These are phyloP conservation scores for Botrytis tulipae DNA, from an alignment of 2,329 filamentous ascomycete genomes.

Conservation along the genomic window DNA sequence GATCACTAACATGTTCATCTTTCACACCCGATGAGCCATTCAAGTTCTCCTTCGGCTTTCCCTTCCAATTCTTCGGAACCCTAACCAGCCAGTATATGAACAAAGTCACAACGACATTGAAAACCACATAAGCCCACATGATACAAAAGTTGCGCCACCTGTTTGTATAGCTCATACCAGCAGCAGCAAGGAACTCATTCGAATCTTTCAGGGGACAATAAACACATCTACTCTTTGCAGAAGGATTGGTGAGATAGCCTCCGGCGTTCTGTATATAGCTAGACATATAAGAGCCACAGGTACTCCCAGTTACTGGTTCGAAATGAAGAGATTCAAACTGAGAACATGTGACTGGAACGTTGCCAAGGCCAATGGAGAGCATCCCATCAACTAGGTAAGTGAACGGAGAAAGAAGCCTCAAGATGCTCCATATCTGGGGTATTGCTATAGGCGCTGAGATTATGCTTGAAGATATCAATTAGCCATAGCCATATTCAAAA, in stretches of 20 bases:
- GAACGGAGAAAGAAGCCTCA: constrained; percentile 80
- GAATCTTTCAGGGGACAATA: constrained; percentile 61
- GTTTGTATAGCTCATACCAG: constrained; percentile 61
- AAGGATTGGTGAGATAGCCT: constrained; percentile 54
- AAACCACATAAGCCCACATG: constrained; percentile 47
- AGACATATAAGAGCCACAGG: constrained; percentile 57
- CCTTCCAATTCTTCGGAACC: constrained; percentile 42
- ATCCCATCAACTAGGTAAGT: constrained; percentile 77
- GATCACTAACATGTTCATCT: background rate
- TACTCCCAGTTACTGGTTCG: constrained; percentile 46
- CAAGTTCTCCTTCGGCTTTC: constrained; percentile 11
- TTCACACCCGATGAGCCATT: background rate
- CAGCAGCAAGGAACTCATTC: constrained; percentile 56
- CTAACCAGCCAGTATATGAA: constrained; percentile 53
- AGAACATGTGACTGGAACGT: constrained; percentile 64
- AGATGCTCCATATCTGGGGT: constrained; percentile 78
- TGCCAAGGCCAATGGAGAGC: constrained; percentile 67
- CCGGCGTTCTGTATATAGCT: constrained; percentile 48
- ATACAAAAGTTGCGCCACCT: constrained; percentile 64
- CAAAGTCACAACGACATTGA: constrained; percentile 53
- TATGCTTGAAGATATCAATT: constrained; percentile 51
- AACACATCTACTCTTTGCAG: constrained; percentile 53
- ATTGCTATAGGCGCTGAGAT: constrained; percentile 61
- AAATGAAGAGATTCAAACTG: constrained; percentile 49
- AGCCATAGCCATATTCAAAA: background rate